Conservation (phyloP, 257 asterid species). For the Solanum etuberosum region DNA sequence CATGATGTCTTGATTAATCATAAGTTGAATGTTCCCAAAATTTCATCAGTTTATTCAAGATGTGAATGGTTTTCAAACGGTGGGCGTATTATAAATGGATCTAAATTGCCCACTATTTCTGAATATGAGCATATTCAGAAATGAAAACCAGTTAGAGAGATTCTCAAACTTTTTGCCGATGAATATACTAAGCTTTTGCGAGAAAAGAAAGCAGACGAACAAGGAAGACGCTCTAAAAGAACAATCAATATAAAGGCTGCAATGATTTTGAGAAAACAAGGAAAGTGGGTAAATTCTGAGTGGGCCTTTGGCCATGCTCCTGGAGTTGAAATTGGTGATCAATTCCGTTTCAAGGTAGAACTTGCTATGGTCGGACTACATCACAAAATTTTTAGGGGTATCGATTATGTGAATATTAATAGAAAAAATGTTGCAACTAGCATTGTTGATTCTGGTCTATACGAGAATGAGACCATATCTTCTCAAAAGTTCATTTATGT, state of each 20-base stretch:
- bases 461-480: too few relatives aligned
- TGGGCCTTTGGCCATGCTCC: constrained; percentile 12
- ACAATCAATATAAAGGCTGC: constrained; percentile 4
- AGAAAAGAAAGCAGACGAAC: neutral
- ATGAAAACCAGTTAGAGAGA: neutral
- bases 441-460: constrained; percentile 13
- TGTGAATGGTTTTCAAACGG: neutral
- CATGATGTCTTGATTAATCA: too few relatives aligned
- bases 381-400: constrained; percentile 3
- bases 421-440: constrained; percentile 1
- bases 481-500: too few relatives aligned
- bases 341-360: constrained; percentile 12
- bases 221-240: neutral
- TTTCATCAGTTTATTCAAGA: neutral
- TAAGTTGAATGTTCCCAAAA: neutral
- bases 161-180: constrained; percentile 7
- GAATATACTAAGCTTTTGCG: neutral
- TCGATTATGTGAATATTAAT: neutral
- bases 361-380: constrained; percentile 21
- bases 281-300: constrained; percentile 5
- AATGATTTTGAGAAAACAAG: neutral
- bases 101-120: neutral
- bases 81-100: too few relatives aligned
- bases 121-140: neutral
- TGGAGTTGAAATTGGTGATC: constrained; percentile 16